Conservation (phyloP, 2,329 filamentous ascomycete genomes). For the Penicillium sp. region DNA sequence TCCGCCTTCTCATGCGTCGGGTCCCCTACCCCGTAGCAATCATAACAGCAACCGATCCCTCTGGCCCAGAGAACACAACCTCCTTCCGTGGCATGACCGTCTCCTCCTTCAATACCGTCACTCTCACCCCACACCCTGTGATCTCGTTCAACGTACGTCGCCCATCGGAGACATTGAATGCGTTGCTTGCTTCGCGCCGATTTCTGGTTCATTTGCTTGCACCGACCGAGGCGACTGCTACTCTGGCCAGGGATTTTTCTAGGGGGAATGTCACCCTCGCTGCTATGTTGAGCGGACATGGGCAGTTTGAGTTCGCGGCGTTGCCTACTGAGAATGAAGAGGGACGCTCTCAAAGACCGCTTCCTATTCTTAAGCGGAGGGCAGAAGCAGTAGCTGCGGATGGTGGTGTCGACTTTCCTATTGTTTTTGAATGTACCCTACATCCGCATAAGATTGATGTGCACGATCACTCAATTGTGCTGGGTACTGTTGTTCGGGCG, state of each 20-base stretch:
- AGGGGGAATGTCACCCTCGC: slow-evolving; percentile 39
- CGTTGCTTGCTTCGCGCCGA: slow-evolving; percentile 45
- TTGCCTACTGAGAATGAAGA: slow-evolving; percentile 7
- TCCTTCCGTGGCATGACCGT: slow-evolving; percentile 55
- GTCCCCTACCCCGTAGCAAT: slow-evolving; percentile 59
- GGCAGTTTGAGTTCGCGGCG: slow-evolving; percentile 29
- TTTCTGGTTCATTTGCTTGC: slow-evolving; percentile 55
- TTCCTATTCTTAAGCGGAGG: slow-evolving; percentile 30
- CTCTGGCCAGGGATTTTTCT: slow-evolving; percentile 41
- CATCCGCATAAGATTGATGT: slow-evolving; percentile 38
- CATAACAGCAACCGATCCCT: slow-evolving; percentile 48
- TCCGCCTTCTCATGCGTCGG: slow-evolving; percentile 52
- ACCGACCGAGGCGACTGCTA: slow-evolving; percentile 31
- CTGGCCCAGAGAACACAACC: slow-evolving; percentile 21
- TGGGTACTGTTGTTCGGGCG: slow-evolving; percentile 37
- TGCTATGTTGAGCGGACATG: slow-evolving; percentile 25
- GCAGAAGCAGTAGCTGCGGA: not conserved
- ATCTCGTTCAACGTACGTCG: slow-evolving; percentile 61
- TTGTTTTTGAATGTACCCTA: slow-evolving; percentile 41
- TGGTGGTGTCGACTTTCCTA: slow-evolving; percentile 33
- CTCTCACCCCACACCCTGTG: slow-evolving; percentile 54
- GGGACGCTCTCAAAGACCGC: slow-evolving; percentile 9
- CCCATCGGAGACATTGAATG: slow-evolving; percentile 56
- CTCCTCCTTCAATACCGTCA: slow-evolving; percentile 61
- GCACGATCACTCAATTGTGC: slow-evolving; percentile 42